A percentile compares a stretch with the other conserved stretches of the same genome.
Evolutionary conservation across 345 rosid species (phyloP).

Genomic region (Iberis pinnata): DNA sequence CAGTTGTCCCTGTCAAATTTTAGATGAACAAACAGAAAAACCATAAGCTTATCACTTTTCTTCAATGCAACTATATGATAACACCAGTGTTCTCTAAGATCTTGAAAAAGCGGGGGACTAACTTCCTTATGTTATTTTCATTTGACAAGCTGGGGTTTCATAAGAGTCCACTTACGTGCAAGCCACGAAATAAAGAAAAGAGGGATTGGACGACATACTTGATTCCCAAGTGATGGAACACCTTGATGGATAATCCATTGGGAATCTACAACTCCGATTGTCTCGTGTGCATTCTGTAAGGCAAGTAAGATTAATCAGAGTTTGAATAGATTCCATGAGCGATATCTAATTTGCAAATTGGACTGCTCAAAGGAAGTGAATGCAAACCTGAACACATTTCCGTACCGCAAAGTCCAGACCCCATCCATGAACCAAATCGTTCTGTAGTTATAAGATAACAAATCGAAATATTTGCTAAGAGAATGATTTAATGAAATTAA

Average conservation of each 20-base stretch:
- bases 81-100: not conserved
- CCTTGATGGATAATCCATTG: conserved; percentile 65
- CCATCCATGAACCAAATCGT: conserved; percentile 79
- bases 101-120: not conserved
- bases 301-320: not conserved
- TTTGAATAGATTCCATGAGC: not conserved
- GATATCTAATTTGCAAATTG: not conserved
- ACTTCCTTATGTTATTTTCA: too few species aligned
- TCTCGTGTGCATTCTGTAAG: conserved; percentile 52
- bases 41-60: not conserved
- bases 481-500: not conserved
- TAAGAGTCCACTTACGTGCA: too few species aligned
- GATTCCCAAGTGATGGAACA: conserved; percentile 65
- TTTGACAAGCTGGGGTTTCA: too few species aligned
- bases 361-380: not conserved
- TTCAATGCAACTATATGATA: not conserved
- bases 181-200: not conserved
- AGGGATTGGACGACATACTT: conserved; percentile 33
- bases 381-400: conserved; percentile 55
- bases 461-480: not conserved
- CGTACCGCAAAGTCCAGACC: conserved; percentile 67
- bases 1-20: conserved; percentile 35
- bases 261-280: conserved; percentile 67
- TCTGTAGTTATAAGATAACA: conserved; percentile 31
- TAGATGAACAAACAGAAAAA: conserved; percentile 7